Evolutionary conservation across 78 protist species (phyloP).

Genomic region (Cavenderia fasciculata): DNA sequence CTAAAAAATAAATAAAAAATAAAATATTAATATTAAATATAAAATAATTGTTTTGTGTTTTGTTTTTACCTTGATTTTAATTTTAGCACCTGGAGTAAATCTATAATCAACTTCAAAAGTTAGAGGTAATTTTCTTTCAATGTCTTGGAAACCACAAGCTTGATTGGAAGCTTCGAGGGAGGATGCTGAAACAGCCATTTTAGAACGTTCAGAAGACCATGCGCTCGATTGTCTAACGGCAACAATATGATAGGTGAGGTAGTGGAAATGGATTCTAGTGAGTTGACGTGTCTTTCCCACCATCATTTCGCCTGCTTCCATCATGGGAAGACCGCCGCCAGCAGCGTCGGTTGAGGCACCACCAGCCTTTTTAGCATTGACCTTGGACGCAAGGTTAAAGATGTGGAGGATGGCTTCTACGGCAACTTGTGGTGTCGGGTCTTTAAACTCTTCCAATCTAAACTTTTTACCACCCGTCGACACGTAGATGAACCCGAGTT

Average conservation of each 20-base stretch:
- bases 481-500: slow-evolving; percentile 53
- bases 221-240: background rate
- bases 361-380: too few species aligned
- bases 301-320: background rate
- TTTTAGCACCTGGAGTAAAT: slow-evolving; percentile 41
- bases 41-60: background rate
- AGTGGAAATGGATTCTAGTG: slow-evolving; percentile 79
- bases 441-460: slow-evolving; percentile 38
- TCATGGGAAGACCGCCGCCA: background rate
- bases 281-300: background rate
- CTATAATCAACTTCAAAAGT: slow-evolving; percentile 50
- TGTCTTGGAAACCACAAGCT: slow-evolving; percentile 52
- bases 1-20: background rate
- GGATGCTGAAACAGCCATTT: slow-evolving; percentile 60
- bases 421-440: slow-evolving; percentile 19
- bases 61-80: too few species aligned
- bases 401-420: slow-evolving; percentile 32
- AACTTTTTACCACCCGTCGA: slow-evolving; percentile 47
- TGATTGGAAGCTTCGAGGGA: slow-evolving; percentile 54
- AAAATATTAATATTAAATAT: background rate
- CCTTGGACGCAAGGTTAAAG: too few species aligned
- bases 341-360: background rate
- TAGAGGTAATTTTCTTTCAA: slow-evolving; percentile 19
- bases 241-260: slow-evolving; percentile 60
- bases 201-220: slow-evolving; percentile 8